Evolutionary conservation across 768 basidiomycete genomes (phyloP).

Genomic region (Podaxis sp.): DNA sequence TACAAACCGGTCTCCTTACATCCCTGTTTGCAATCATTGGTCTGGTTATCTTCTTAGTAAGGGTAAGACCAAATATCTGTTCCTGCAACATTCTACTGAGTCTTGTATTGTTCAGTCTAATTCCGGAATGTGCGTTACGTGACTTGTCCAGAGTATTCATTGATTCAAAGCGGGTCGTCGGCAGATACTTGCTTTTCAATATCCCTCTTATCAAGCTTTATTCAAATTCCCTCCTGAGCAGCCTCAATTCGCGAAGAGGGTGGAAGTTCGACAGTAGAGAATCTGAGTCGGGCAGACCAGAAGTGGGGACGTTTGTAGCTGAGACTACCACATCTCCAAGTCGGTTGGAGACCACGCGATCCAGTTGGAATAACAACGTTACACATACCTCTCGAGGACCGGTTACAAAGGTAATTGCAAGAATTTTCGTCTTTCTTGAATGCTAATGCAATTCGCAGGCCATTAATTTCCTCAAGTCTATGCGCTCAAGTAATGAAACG

Average conservation of each 20-base stretch:
- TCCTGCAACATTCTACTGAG: not conserved
- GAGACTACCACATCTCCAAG: not conserved
- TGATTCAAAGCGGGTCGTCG: not conserved
- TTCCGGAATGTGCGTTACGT: not conserved
- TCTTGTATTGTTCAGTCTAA: not conserved
- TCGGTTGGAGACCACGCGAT: not conserved
- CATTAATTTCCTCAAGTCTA: not conserved
- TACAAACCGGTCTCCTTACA: not conserved
- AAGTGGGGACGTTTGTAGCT: not conserved
- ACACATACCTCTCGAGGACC: not conserved
- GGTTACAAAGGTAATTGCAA: not conserved
- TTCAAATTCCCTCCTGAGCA: constrained; percentile 1
- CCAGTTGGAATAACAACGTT: not conserved
- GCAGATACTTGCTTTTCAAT: not conserved
- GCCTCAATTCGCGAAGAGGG: not conserved
- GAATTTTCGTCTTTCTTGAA: no score
- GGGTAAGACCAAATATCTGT: not conserved
- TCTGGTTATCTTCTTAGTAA: not conserved
- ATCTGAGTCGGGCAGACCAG: not conserved
- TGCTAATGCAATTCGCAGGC: not conserved
- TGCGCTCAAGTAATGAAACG: not conserved
- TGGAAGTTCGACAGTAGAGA: not conserved
- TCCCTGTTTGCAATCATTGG: not conserved
- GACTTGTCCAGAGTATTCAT: no score
- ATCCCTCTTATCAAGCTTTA: constrained; percentile 1